Conservation (phyloP, 345 rosid species). For the Litchi chinensis region DNA sequence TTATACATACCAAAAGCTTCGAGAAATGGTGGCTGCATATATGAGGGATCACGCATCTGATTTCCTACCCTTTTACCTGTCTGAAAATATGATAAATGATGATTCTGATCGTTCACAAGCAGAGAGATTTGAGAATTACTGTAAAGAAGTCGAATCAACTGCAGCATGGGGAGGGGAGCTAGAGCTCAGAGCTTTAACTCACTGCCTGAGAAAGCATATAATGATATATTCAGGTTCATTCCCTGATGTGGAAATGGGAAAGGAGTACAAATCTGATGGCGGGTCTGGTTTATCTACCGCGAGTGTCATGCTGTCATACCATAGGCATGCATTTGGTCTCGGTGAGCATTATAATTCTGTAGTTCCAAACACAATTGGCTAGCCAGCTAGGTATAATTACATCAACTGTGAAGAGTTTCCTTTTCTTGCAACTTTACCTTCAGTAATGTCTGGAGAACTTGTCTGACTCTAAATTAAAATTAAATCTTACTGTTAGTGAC, state of each 20-base stretch:
- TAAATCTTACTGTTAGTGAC: conserved; percentile 8
- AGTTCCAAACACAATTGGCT: conserved; percentile 30
- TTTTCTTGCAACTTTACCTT: neutral
- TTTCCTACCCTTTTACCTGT: conserved; percentile 62
- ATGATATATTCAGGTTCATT: conserved; percentile 63
- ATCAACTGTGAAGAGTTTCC: neutral
- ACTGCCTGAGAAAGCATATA: conserved; percentile 53
- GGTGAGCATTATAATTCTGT: conserved; percentile 74
- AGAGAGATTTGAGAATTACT: conserved; percentile 58
- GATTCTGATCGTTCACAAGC: conserved; percentile 34
- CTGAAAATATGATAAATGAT: conserved; percentile 40
- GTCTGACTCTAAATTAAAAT: conserved; percentile 14
- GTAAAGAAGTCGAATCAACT: conserved; percentile 65
- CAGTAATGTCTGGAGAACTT: conserved; percentile 7
- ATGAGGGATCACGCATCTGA: conserved; percentile 66
- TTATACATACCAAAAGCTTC: conserved; percentile 61
- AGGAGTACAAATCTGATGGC: conserved; percentile 50
- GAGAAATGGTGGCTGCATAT: conserved; percentile 80
- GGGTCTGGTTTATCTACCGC: conserved; percentile 19
- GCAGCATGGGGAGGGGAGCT: conserved; percentile 77
- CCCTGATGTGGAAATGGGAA: conserved; percentile 80
- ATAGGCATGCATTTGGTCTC: conserved; percentile 67
- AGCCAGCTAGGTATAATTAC: neutral
- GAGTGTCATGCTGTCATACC: conserved; percentile 54
- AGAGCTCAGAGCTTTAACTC: conserved; percentile 69